phyloP scores from a whole-genome alignment of 139 green algal species.

The Chlamydomonas asymmetrica region DNA sequence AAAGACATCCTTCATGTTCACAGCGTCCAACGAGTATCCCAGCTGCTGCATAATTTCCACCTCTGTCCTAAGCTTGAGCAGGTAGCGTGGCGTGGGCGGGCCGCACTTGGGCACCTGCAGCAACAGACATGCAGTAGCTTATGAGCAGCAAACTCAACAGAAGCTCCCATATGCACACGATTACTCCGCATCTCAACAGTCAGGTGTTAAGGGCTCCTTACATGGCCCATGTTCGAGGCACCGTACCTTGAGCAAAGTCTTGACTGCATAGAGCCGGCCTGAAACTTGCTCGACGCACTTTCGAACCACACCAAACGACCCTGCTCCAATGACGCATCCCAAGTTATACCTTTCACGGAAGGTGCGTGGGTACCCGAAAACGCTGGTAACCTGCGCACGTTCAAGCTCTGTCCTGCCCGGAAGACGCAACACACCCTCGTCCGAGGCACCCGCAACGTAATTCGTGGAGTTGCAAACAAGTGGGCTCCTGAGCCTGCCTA shows the following conservation, averaged over 20 bases:
- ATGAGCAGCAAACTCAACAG: no score
- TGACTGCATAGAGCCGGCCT: constrained; percentile 71
- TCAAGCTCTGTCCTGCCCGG: constrained; percentile 69
- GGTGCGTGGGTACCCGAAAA: constrained; percentile 77
- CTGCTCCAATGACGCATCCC: constrained; percentile 80
- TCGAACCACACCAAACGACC: constrained; percentile 88
- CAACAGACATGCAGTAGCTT: no score
- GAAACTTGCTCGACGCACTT: constrained; percentile 63
- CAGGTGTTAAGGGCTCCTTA: no score
- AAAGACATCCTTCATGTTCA: constrained; percentile 76
- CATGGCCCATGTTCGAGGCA: no score
- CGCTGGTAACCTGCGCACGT: constrained; percentile 60
- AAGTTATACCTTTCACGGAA: constrained; percentile 65
- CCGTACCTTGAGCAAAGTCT: constrained; percentile 89
- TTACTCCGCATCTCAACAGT: no score
- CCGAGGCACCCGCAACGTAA: constrained; percentile 69
- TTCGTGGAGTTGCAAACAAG: constrained; percentile 61
- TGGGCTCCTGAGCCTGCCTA: no score
- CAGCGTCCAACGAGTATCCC: constrained; percentile 77
- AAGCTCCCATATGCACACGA: no score
- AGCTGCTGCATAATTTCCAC: constrained; percentile 93
- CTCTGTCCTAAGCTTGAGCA: constrained; percentile 91
- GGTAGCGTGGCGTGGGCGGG: constrained; percentile 78
- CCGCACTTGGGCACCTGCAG: constrained; percentile 77
- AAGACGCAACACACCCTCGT: constrained; percentile 70